phyloP scores from a whole-genome alignment of 768 basidiomycete species.

The Amanita polypyramis region DNA sequence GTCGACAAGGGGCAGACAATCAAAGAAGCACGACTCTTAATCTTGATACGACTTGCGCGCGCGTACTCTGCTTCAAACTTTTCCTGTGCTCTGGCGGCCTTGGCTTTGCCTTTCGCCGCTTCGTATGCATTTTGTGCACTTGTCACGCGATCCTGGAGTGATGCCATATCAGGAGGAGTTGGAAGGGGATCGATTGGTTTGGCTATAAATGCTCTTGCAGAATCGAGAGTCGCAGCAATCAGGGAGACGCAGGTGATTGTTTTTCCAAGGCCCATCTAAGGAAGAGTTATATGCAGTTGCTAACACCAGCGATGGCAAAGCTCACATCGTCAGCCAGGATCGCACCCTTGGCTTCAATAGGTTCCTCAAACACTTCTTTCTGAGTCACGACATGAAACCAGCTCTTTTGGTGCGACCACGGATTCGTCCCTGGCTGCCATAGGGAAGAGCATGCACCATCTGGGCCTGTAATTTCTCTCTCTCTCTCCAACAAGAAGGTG shows the following conservation, averaged over 20 bases:
- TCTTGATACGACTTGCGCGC: constrained; percentile 68
- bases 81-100: constrained; percentile 55
- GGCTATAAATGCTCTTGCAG: constrained; percentile 57
- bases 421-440: constrained; percentile 53
- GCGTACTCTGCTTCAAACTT: constrained; percentile 62
- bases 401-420: constrained; percentile 28
- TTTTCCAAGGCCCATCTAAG: constrained; percentile 95
- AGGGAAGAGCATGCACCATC: constrained; percentile 61
- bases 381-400: constrained; percentile 87
- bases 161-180: constrained; percentile 22
- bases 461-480: constrained; percentile 47
- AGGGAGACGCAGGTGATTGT: constrained; percentile 94
- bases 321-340: constrained; percentile 96
- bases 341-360: constrained; percentile 70
- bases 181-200: constrained; percentile 38
- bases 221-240: constrained; percentile 72
- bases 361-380: constrained; percentile 57
- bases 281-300: constrained; percentile 7
- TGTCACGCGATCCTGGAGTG: constrained; percentile 60
- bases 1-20: constrained; percentile 96
- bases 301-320: constrained; percentile 11
- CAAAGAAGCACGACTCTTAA: constrained; percentile 82
- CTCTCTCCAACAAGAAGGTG: constrained; percentile 87
- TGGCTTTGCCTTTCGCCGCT: constrained; percentile 49
- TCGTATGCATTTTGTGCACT: constrained; percentile 55